Evolutionary conservation across 164 flowering plant genomes (phyloP), one percentile per base, ranked within the genome.

Genomic region (Taxillus chinensis): DNA sequence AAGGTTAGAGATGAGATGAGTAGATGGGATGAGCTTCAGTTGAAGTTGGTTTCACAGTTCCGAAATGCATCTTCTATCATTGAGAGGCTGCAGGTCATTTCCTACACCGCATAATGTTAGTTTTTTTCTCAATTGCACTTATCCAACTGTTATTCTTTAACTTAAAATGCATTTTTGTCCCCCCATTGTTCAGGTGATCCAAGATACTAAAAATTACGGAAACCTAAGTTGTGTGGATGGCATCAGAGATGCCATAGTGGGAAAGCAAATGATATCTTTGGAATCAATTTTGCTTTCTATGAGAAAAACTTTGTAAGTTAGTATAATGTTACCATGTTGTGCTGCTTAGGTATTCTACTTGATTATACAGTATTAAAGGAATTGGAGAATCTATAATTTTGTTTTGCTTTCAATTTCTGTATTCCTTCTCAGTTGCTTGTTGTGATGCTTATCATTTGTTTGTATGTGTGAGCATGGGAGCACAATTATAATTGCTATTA

Each of bases 241-340:
- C 13, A 72, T 90, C 41, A 71, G 46, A 64, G 78, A 80, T 48
- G 86, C 77, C 1, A 67, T 90, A 16, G 61, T 77, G 75, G 58
- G 55, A 61, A 83, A 85, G 73, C 96, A 92, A 75, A 74, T 87
- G 88, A 83, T 80, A 12, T 79, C 92, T n/a, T 72, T 92, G 66
- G 76, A 82, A 57, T 64, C 37, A 17, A 75, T 82, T 65, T 64
- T 87, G 62, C 62, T 58, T 49, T 83, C 85, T 1, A 79, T 87
- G 78, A 79, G 75, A 15, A 77, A 70, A 15, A 87, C 87, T 37
- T 12, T 92, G 98, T 90, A 71, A 75, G 82, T 50, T 7, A n/a
- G n/a, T 1, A 7, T 16, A 52, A 5, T n/a, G 27, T 27, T 27
- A 27, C 27, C 27, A 27, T 27, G 27, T 27, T 27, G 27, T 38